Evolutionary conservation across 2,329 filamentous ascomycete genomes (phyloP), one percentile per base, ranked within the genome.

Genomic region (Ampelomyces quisqualis): DNA sequence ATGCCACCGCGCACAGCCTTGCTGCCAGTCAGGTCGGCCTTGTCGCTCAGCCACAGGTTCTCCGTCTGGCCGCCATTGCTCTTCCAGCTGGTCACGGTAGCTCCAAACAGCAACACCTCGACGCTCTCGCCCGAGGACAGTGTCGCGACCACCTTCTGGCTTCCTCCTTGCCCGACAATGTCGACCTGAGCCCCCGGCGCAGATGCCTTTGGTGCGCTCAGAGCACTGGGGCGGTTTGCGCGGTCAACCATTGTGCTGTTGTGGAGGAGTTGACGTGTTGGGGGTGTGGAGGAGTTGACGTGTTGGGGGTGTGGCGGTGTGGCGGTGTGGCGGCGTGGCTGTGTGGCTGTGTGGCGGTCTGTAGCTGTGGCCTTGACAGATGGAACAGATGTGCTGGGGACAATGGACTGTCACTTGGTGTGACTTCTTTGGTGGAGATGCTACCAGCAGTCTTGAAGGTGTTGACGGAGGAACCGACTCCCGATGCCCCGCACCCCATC

Each of bases 41-140:
- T 82, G 47, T 90, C 81, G 70, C 87, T 93, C 55, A 96, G 64
- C 79, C 89, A 96, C 39, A 96, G 77, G 71, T 90, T 90, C 74
- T 96, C 90, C 40, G 61, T 65, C 55, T 81, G 73, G 33, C 86
- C 86, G 43, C 79, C 76, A 44, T 82, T 79, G 64, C 86, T 85
- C 76, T 93, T 95, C 93, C 93, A 98, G 70, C 86, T 93, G 44
- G 87, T 83, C 33, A 98, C 86, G 1, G 90, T 97, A 8, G 93
- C 93, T 43, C 93, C 93, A 62, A 87, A 87, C n/a, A 97, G 81
- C 46, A 95, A 77, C 24, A 98, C 77, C 52, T 89, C 84, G 54
- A 95, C 81, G 40, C 82, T 88, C 73, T 97, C 90, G 54, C 91
- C 90, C 1, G 88, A 86, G 26, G 90, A 88, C 29, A 97, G 80